Percentiles rank a stretch among this genome's conserved stretches.
phyloP scores from a whole-genome alignment of 345 rosid genomes.

The Rubroshorea leprosula region DNA sequence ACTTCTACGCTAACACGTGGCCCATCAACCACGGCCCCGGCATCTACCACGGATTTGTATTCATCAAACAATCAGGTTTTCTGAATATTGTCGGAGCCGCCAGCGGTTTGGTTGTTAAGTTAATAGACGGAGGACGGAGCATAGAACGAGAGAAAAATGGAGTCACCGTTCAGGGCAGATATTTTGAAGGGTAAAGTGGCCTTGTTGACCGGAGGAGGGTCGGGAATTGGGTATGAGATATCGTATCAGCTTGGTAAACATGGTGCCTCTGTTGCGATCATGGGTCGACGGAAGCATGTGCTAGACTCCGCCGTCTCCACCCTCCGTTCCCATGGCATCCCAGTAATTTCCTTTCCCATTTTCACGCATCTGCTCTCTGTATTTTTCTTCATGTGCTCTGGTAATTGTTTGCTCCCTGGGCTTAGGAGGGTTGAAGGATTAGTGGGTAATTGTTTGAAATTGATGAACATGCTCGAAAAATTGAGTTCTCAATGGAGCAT shows the following conservation, averaged over 20 bases:
- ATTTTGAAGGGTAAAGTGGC: slow-evolving; percentile 54
- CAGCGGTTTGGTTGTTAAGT: too few relatives aligned
- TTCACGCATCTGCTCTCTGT: not conserved
- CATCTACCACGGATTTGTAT: too few relatives aligned
- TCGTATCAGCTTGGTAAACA: slow-evolving; percentile 59
- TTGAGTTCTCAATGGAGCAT: too few relatives aligned
- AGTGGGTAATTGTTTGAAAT: not conserved
- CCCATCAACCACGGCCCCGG: too few relatives aligned
- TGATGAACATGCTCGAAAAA: too few relatives aligned
- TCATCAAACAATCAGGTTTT: too few relatives aligned
- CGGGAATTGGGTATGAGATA: slow-evolving; percentile 80
- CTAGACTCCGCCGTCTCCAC: slow-evolving; percentile 52
- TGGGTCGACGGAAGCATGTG: slow-evolving; percentile 68
- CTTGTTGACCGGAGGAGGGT: slow-evolving; percentile 73
- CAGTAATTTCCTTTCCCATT: slow-evolving; percentile 23
- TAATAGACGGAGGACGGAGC: not conserved
- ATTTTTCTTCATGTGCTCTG: not conserved
- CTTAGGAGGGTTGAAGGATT: not conserved
- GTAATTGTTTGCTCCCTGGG: not conserved
- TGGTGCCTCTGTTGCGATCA: slow-evolving; percentile 69
- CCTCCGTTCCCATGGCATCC: slow-evolving; percentile 54
- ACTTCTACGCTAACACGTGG: too few relatives aligned
- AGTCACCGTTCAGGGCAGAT: slow-evolving; percentile 64
- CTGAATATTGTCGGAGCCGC: too few relatives aligned
- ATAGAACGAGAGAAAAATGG: slow-evolving; percentile 27